Percentiles rank a stretch among this genome's conserved stretches.
These are phyloP conservation scores for Pseudogymnoascus pannorum DNA, from an alignment of 2,329 filamentous ascomycete species.

Conservation along the genomic window DNA sequence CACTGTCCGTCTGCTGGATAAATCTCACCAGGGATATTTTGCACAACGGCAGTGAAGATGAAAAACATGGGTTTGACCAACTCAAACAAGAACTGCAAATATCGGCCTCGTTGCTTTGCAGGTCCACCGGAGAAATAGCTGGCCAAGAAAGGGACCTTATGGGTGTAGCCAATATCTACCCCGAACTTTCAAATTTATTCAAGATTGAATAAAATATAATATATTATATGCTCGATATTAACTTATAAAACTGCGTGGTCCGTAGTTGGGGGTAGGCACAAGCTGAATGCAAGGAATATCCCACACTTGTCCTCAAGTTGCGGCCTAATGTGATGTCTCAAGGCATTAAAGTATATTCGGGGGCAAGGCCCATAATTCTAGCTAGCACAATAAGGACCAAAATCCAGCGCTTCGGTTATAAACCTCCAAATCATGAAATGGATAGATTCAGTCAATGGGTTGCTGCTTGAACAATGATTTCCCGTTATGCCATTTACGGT, in stretches of 20 bases:
- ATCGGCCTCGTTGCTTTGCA: constrained; percentile 20
- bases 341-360: neutral
- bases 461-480: constrained; percentile 96
- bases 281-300: neutral
- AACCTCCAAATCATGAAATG: neutral
- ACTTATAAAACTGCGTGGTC: no score
- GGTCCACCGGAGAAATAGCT: constrained; percentile 16
- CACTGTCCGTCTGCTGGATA: constrained; percentile 56
- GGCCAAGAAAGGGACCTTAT: neutral
- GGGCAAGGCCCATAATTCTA: neutral
- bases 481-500: constrained; percentile 86
- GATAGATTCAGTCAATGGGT: constrained; percentile 39
- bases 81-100: constrained; percentile 19
- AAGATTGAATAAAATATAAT: neutral
- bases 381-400: neutral
- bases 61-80: neutral
- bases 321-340: neutral
- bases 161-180: neutral
- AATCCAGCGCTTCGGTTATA: neutral
- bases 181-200: neutral
- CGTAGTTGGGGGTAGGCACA: neutral
- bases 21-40: constrained; percentile 38
- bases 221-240: neutral
- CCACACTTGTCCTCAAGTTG: neutral
- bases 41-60: neutral